Conservation (phyloP, 2,329 filamentous ascomycete species). For the Pestalotiopsis sp. region DNA sequence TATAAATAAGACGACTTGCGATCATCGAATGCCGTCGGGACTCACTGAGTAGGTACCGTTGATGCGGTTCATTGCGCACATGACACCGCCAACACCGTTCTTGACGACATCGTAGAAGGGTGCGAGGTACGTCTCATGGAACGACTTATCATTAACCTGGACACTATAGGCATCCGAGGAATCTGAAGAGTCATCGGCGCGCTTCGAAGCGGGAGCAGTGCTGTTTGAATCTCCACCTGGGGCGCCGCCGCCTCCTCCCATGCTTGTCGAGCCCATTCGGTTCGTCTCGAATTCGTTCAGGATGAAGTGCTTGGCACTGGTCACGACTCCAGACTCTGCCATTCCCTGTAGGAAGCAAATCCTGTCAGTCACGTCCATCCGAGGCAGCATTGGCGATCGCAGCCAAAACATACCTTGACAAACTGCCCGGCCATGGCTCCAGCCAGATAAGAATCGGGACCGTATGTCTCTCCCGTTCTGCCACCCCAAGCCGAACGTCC, state of each 20-base stretch:
- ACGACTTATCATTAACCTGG: background rate
- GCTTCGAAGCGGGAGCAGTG: background rate
- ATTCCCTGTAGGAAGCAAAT: background rate
- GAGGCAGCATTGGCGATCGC: background rate
- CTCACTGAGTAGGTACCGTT: background rate
- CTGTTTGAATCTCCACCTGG: background rate
- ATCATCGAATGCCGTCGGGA: background rate
- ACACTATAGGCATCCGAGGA: constrained; percentile 46
- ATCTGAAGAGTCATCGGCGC: constrained; percentile 9
- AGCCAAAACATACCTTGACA: background rate
- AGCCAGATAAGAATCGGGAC: background rate
- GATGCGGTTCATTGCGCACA: constrained; percentile 1
- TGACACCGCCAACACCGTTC: background rate
- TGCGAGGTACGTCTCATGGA: background rate
- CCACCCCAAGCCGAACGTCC: constrained; percentile 1
- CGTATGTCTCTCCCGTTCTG: background rate
- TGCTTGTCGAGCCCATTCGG: constrained; percentile 50
- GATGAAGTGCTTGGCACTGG: background rate
- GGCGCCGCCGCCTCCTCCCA: background rate
- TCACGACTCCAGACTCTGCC: background rate
- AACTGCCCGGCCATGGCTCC: background rate
- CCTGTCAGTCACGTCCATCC: background rate
- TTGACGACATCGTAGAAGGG: constrained; percentile 1
- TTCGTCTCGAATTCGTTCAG: constrained; percentile 4
- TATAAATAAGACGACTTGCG: background rate